Evolutionary conservation across 2,329 filamentous ascomycete genomes (phyloP).

Genomic region (Xylariaceae sp.): DNA sequence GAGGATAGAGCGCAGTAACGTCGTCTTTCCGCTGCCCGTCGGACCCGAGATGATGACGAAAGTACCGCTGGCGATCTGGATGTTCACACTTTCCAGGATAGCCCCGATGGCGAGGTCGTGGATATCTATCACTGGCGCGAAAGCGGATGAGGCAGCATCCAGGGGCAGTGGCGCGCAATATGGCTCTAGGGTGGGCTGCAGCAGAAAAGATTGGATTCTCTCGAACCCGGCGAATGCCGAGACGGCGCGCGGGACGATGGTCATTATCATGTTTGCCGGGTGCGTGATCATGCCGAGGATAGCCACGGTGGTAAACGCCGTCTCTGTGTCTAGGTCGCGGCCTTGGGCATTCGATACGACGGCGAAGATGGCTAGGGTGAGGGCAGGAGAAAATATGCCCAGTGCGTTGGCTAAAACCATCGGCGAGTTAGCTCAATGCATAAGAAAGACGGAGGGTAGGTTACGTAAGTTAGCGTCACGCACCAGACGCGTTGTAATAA

Average conservation of each 20-base stretch:
- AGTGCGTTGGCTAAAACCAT: conserved; percentile 34
- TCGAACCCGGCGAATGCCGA: conserved; percentile 32
- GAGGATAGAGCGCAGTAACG: conserved; percentile 19
- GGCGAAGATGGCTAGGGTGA: conserved; percentile 35
- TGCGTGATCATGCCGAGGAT: conserved; percentile 36
- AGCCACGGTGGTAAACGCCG: conserved; percentile 37
- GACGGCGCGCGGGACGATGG: conserved; percentile 32
- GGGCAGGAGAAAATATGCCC: conserved; percentile 36
- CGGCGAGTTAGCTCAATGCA: neutral
- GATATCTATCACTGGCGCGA: conserved; percentile 4
- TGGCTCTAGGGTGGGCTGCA: conserved; percentile 16
- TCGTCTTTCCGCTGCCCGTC: conserved; percentile 27
- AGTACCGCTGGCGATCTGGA: conserved; percentile 20
- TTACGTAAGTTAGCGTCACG: conserved; percentile 12
- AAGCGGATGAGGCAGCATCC: neutral
- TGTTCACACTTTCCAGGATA: conserved; percentile 16
- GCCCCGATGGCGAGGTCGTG: neutral
- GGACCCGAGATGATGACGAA: conserved; percentile 25
- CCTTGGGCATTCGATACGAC: conserved; percentile 22
- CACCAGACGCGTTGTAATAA: conserved; percentile 37
- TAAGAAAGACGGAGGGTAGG: neutral
- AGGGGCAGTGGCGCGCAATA: conserved; percentile 1
- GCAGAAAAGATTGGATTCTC: conserved; percentile 34
- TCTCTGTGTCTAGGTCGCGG: conserved; percentile 28
- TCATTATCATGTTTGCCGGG: conserved; percentile 41